Evolutionary conservation across 768 basidiomycete species (phyloP).

Genomic region (Coprinellus micaceus): DNA sequence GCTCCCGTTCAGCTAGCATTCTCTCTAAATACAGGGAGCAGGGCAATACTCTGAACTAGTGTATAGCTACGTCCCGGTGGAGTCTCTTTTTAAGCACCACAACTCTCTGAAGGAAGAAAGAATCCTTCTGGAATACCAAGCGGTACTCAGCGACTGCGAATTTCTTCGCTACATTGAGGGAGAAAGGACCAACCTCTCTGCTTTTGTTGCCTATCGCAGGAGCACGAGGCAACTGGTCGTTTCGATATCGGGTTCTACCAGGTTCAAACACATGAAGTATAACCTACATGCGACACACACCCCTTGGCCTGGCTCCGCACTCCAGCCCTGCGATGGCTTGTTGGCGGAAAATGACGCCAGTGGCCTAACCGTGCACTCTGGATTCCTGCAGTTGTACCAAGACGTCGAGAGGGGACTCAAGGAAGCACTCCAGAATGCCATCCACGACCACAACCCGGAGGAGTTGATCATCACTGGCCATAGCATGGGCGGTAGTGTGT

Average conservation of each 20-base stretch:
- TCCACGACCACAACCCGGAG: constrained; percentile 13
- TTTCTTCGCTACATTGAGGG: constrained; percentile 32
- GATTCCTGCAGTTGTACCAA: constrained; percentile 51
- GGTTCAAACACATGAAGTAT: constrained; percentile 39
- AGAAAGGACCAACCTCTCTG: constrained; percentile 39
- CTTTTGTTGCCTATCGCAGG: constrained; percentile 33
- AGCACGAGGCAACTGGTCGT: constrained; percentile 41
- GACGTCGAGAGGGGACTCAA: constrained; percentile 35
- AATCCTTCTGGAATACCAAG: constrained; percentile 27
- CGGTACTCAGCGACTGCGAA: not conserved
- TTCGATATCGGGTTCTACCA: constrained; percentile 47
- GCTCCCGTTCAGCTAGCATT: constrained; percentile 9
- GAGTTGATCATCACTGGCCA: constrained; percentile 56
- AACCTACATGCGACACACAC: constrained; percentile 39
- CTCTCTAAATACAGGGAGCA: constrained; percentile 37
- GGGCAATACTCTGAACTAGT: constrained; percentile 55
- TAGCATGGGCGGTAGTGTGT: constrained; percentile 51
- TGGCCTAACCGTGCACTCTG: constrained; percentile 40
- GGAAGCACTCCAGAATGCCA: constrained; percentile 34
- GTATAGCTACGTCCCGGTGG: constrained; percentile 39
- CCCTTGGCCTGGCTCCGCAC: constrained; percentile 32
- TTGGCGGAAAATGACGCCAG: not conserved
- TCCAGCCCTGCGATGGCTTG: not conserved
- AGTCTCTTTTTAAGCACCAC: constrained; percentile 41
- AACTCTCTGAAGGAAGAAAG: constrained; percentile 32